phyloP scores from a whole-genome alignment of 441 rosid genomes.

The Manihot esculenta region DNA sequence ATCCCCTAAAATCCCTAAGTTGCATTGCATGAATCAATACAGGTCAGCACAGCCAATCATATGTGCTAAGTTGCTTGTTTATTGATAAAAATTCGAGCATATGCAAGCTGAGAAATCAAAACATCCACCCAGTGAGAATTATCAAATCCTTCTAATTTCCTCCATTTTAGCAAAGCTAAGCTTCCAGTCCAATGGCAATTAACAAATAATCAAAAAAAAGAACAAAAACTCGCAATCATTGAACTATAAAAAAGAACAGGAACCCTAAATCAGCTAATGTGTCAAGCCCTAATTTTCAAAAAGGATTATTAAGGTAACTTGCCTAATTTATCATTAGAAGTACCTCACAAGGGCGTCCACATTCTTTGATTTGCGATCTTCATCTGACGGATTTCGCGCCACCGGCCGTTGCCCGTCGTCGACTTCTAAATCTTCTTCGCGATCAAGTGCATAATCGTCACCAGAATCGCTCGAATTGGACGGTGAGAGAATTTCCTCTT shows the following conservation, averaged over 20 bases:
- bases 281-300: background rate
- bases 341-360: conserved; percentile 87
- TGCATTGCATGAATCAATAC: background rate
- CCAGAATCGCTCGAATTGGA: conserved; percentile 19
- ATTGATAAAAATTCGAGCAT: background rate
- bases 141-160: background rate
- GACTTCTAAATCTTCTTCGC: conserved; percentile 28
- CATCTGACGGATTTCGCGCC: conserved; percentile 32
- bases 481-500: conserved; percentile 4
- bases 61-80: background rate
- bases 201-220: background rate
- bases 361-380: conserved; percentile 76
- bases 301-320: background rate
- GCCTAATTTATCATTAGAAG: conserved; percentile 2
- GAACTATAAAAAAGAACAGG: background rate
- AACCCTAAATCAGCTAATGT: conserved; percentile 12
- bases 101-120: background rate
- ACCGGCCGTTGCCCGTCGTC: conserved; percentile 8
- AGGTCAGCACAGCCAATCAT: background rate
- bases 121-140: background rate
- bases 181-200: background rate
- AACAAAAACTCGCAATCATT: background rate
- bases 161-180: background rate
- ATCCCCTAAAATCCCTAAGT: background rate
- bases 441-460: conserved; percentile 16